Evolutionary conservation across 805 yeast genomes (phyloP), one percentile per base, ranked within the genome.

Genomic region (Zygotorulaspora florentina): DNA sequence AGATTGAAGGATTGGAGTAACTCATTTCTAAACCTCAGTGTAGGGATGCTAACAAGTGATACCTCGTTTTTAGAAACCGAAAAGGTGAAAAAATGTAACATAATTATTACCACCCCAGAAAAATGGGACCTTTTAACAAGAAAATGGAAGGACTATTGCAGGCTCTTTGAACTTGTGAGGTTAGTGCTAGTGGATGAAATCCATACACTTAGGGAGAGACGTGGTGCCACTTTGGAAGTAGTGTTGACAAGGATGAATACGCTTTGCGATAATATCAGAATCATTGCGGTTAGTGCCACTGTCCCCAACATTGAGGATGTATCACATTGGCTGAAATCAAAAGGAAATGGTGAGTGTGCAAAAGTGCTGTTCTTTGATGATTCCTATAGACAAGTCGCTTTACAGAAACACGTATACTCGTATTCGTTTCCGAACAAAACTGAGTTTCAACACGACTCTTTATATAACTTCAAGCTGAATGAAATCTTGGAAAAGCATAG

Each of bases 51-150:
- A 34, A 80, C 85, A 0, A 73, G 84, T 46, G 85, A 80, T 49
- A 76, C 82, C 9, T 64, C 72, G 8, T 64, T 61, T 16, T 45
- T 65, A 3, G 79, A 76, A 35, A 63, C 73, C 5, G 79, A 73
- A 10, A 66, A 61, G 33, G 77, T 74, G 2, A 69, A 69, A 56
- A 69, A 62, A n/a, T 70, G 80, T 1, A 74, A 75, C 45, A 67
- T 80, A 3, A 76, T 80, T 8, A 72, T 80, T 8, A 73, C 81
- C 1, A 80, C 84, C 1, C 83, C 84, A 3, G 84, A 80, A 56
- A 80, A 79, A 56, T 78, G 82, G 81, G 83, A 80, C 53, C 63
- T 74, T 36, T 61, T 78, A 45, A 76, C 83, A 0, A 64, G 83
- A 51, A 73, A 70, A 51, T 72, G 79, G 78, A 54, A 62, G 2